phyloP scores from a whole-genome alignment of 768 basidiomycete species.

The Russula vinacea region DNA sequence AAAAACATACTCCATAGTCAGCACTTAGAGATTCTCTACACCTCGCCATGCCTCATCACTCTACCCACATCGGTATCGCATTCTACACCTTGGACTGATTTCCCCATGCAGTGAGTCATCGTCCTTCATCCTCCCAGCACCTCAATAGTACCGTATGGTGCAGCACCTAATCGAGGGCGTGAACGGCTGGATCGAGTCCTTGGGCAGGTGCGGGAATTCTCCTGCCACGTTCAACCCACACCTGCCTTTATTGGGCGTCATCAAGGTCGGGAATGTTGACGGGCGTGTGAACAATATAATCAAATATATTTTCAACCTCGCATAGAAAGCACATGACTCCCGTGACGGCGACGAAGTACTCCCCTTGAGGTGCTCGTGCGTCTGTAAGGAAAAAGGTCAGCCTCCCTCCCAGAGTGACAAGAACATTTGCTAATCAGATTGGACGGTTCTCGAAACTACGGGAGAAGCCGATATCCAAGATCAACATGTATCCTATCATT shows the following conservation, averaged over 20 bases:
- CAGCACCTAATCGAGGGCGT: not conserved
- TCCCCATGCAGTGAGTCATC: not conserved
- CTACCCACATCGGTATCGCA: not conserved
- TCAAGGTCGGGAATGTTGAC: not conserved
- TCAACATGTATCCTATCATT: too few species aligned
- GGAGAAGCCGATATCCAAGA: too few species aligned
- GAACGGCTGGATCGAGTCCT: not conserved
- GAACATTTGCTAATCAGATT: too few species aligned
- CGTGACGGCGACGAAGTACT: too few species aligned
- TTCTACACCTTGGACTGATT: not conserved
- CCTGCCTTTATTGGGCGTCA: not conserved
- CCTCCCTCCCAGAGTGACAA: too few species aligned
- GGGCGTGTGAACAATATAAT: not conserved
- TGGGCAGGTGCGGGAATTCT: rapidly evolving
- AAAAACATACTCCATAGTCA: not conserved
- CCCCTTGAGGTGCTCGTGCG: too few species aligned
- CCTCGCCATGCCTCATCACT: not conserved
- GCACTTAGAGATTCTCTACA: not conserved
- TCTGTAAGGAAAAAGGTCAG: too few species aligned
- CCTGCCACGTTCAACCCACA: not conserved
- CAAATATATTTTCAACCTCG: not conserved
- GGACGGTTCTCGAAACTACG: too few species aligned
- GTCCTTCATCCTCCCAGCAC: too few species aligned
- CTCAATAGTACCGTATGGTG: not conserved
- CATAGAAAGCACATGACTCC: not conserved